phyloP scores from a whole-genome alignment of 331 rosid species.

The Erythrophleum ivorense region DNA sequence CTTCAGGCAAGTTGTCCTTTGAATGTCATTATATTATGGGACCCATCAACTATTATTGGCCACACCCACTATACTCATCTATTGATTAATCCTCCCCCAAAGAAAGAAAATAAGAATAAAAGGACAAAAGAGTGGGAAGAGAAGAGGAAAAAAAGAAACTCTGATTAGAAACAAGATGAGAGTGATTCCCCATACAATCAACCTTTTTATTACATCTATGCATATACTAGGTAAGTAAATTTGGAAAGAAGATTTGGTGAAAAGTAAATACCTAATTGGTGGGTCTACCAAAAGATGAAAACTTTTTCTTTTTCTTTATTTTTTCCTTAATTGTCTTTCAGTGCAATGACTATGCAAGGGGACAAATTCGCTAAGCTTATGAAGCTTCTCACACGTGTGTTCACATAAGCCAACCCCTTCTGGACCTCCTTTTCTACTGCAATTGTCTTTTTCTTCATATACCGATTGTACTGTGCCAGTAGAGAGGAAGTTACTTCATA shows the following conservation, averaged over 20 bases:
- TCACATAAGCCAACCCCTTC: conserved; percentile 37
- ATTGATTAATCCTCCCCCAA: conserved; percentile 20
- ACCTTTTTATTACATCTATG: conserved; percentile 30
- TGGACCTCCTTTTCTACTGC: conserved; percentile 22
- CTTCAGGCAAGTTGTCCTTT: conserved; percentile 27
- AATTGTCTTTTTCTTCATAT: conserved; percentile 15
- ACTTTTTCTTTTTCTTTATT: neutral
- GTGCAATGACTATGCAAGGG: conserved; percentile 35
- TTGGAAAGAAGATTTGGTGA: conserved; percentile 35
- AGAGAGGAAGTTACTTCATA: conserved; percentile 22
- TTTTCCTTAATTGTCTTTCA: conserved; percentile 14
- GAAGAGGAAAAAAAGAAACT: conserved; percentile 1
- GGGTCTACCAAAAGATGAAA: conserved; percentile 43
- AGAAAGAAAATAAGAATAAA: neutral
- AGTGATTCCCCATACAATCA: conserved; percentile 28
- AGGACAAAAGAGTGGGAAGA: conserved; percentile 16
- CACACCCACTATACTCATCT: conserved; percentile 15
- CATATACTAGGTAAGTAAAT: conserved; percentile 35
- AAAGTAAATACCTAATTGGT: conserved; percentile 40
- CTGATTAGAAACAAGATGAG: conserved; percentile 10
- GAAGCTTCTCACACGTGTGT: conserved; percentile 47
- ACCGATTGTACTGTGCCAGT: conserved; percentile 12
- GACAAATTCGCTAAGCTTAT: conserved; percentile 28
- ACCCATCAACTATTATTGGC: conserved; percentile 37
- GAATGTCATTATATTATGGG: conserved; percentile 44